These are phyloP conservation scores for Diaporthe amygdali DNA, from an alignment of 2,329 filamentous ascomycete genomes.

Conservation along the genomic window DNA sequence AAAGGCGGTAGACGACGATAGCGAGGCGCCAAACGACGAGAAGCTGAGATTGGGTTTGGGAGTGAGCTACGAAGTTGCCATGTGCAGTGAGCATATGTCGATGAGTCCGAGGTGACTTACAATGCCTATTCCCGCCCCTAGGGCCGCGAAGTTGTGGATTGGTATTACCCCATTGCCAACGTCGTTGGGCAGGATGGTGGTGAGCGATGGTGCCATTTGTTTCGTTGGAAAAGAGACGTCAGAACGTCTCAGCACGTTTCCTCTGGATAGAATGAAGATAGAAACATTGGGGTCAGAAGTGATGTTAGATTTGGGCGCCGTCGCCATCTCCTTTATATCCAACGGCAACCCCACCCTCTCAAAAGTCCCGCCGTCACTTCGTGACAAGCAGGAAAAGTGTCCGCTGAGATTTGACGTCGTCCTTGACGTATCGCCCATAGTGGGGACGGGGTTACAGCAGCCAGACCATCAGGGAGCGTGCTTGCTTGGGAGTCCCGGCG, in stretches of 20 bases:
- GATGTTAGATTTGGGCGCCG: background rate
- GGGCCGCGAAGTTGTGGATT: background rate
- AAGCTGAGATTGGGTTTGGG: background rate
- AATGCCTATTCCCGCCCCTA: background rate
- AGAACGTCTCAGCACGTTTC: background rate
- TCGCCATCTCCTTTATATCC: background rate
- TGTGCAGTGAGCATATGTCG: no score
- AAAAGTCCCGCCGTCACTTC: background rate
- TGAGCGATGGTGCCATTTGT: background rate
- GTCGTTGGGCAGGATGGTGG: background rate
- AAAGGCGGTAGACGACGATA: conserved; percentile 10
- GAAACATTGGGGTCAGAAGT: background rate
- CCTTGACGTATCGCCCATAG: background rate
- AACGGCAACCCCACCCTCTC: background rate
- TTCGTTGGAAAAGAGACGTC: background rate
- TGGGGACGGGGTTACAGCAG: background rate
- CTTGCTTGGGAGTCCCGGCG: background rate
- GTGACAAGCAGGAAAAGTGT: background rate
- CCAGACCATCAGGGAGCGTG: background rate
- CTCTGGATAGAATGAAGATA: background rate
- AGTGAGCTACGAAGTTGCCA: background rate
- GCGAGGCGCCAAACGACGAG: background rate
- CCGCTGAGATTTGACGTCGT: background rate
- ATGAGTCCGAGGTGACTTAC: background rate
- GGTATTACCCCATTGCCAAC: background rate